These are phyloP conservation scores for Penicillium crystallinum DNA, from an alignment of 495 filamentous ascomycete species.

Conservation along the genomic window DNA sequence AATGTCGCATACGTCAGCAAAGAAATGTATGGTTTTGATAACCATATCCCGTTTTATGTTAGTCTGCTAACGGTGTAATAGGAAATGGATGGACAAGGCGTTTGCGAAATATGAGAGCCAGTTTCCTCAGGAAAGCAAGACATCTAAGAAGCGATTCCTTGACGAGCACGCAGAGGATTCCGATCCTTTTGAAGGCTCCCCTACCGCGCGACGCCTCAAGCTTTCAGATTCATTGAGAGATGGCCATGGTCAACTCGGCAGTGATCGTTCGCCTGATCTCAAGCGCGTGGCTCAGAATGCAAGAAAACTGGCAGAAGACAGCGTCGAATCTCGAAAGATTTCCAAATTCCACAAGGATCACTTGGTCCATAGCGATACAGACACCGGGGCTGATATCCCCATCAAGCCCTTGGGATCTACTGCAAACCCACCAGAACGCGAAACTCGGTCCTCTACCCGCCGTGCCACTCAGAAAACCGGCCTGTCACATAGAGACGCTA, in stretches of 20 bases:
- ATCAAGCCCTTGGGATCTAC: constrained; percentile 20
- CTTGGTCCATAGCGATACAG: not conserved
- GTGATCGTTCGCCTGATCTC: not conserved
- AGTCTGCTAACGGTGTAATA: constrained; percentile 14
- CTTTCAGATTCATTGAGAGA: not conserved
- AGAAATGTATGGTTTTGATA: constrained; percentile 14
- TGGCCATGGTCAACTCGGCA: not conserved
- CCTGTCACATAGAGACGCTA: not conserved
- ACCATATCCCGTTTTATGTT: not conserved
- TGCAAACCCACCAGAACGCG: constrained; percentile 6
- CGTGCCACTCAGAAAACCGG: constrained; percentile 5
- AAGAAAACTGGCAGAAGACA: not conserved
- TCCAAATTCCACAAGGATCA: constrained; percentile 1
- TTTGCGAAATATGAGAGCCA: constrained; percentile 24
- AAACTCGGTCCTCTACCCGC: constrained; percentile 32
- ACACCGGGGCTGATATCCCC: constrained; percentile 24
- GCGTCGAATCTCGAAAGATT: not conserved
- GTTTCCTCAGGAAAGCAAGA: constrained; percentile 5
- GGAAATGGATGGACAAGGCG: constrained; percentile 33
- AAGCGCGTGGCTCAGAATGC: not conserved
- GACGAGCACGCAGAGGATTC: not conserved
- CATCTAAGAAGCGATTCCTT: constrained; percentile 7
- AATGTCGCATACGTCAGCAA: constrained; percentile 15
- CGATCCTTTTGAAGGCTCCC: not conserved
- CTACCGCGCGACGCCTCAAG: not conserved